Evolutionary conservation across 23 red algal genomes (phyloP).

Genomic region (Gracilaria caudata): DNA sequence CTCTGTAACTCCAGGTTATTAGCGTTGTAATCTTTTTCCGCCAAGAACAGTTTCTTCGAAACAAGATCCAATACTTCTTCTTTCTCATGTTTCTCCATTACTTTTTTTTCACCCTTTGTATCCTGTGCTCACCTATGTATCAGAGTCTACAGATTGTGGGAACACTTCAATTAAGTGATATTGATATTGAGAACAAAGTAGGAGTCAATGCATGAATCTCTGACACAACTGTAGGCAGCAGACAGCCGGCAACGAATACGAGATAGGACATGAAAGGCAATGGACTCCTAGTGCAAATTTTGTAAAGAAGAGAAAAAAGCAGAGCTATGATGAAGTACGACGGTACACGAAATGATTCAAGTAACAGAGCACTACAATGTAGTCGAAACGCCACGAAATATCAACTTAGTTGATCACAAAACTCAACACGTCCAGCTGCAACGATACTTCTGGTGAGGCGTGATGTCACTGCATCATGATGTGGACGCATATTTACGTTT

Average conservation of each 20-base stretch:
- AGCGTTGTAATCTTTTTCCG: conserved; percentile 17
- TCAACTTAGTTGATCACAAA: not conserved
- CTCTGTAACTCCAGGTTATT: not conserved
- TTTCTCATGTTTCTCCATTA: conserved; percentile 20
- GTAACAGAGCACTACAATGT: not conserved
- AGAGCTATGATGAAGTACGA: not conserved
- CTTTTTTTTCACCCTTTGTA: too few species aligned
- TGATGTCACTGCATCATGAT: not conserved
- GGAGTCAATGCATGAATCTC: too few species aligned
- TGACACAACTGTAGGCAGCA: too few species aligned
- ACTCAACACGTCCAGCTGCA: too few species aligned
- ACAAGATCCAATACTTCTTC: not conserved
- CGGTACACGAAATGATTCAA: not conserved
- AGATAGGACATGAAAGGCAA: too few species aligned
- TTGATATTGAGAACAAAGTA: too few species aligned
- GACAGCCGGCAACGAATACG: too few species aligned
- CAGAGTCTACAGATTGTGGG: too few species aligned
- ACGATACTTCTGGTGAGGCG: not conserved
- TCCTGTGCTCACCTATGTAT: too few species aligned
- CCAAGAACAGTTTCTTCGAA: not conserved
- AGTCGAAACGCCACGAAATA: not conserved
- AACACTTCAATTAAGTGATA: too few species aligned
- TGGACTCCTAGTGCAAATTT: not conserved
- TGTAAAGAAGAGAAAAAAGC: not conserved
- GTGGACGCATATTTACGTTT: not conserved